Base-by-base conservation (phyloP, 805 yeast species). In the Myxozyma nipponensis region DNA sequence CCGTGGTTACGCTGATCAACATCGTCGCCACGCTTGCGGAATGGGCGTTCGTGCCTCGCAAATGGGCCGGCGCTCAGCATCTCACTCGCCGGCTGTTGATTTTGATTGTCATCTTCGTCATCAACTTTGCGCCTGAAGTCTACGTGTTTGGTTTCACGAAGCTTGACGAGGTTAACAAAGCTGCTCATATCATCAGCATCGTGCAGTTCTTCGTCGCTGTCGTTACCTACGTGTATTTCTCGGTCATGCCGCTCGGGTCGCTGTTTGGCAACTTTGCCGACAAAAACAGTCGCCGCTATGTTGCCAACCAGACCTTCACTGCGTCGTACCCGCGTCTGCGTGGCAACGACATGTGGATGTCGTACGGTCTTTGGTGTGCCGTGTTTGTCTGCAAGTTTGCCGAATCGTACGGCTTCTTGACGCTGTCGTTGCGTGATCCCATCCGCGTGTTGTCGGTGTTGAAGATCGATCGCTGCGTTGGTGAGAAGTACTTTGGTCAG, bases 21-120 rank as follows among this genome's bases (percentile, higher is more conserved):
- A 77, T 93, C 53, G 61, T 79, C 51, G 98, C 98, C 44, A 90
- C 98, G 25, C 52, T 89, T 34, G 80, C 86, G 64, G 98, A 93
- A 72, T 91, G 96, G 96, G 75, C 82, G 67, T 93, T 89, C 64
- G 98, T 93, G 55, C 98, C 98, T 61, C 84, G 98, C 72, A 81
- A 84, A 62, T 93, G 98, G 98, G 95, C 98, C 32, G 98, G 99
- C 72, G 97, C 98, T 69, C 98, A 91, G 74, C 96, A 86, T 69
- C 78, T 93, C 66, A 74, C 88, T 35, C 87, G 96, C 72, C 84
- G 98, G 68, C 76, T 93, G 63, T 66, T 83, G 75, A 84, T 90
- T 67, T 71, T 91, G 67, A 60, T 83, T 47, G 59, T 79, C 46
- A 79, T 89, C 60, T 74, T 89, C 50, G 75, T 73, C 47, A 63